Base-by-base conservation (phyloP, 2,329 filamentous ascomycete genomes). In the Talaromyces sp. region DNA sequence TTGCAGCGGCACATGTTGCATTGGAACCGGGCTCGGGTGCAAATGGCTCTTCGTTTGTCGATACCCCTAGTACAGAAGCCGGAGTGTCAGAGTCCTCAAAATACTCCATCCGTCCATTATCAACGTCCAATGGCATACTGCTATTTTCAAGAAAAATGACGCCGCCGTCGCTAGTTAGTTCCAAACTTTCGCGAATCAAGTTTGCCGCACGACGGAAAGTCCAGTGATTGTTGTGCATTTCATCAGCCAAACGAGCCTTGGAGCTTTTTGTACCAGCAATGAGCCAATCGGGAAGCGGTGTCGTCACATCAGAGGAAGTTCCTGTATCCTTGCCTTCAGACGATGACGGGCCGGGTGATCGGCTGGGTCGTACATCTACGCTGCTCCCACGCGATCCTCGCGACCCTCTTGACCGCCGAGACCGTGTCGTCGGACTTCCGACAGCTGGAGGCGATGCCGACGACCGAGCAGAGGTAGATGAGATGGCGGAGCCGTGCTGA, bases 191-290 rank as follows among this genome's bases (percentile, higher is more conserved):
- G 1, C 79, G 77, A 3, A 85, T 73, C 0, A 85, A 68, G 34
- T 80, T 78, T 0, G 83, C 81, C 1, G 84, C 84, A 25, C 83
- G 76, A 13, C 75, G 72, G 63, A 85, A 84, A 2, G 80, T 80
- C 67, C 79, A 77, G 1, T 75, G 70, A 66, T 79, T 78, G 2
- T 76, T 76, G 65, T 72, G 76, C 8, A 70, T 76, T 65, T 78
- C 75, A 49, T 78, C 76, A 2, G 72, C 65, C 0, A 72, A 71
- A 6, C 73, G 66, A 22, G 64, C 66, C 40, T 72, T 70, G 17
- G 70, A 69, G 31, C 71, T 70, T 60, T 72, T 73, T 67, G 72
- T 47, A 11, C 54, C 53, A 5, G 49, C 68, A 51, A 75, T 67
- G 56, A 73, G 69, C 72, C 74, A 78, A 45, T 76, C 72, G 11